Evolutionary conservation across 2,329 filamentous ascomycete species (phyloP), one percentile per base, ranked within the genome.

Genomic region (Diaporthe sp.): DNA sequence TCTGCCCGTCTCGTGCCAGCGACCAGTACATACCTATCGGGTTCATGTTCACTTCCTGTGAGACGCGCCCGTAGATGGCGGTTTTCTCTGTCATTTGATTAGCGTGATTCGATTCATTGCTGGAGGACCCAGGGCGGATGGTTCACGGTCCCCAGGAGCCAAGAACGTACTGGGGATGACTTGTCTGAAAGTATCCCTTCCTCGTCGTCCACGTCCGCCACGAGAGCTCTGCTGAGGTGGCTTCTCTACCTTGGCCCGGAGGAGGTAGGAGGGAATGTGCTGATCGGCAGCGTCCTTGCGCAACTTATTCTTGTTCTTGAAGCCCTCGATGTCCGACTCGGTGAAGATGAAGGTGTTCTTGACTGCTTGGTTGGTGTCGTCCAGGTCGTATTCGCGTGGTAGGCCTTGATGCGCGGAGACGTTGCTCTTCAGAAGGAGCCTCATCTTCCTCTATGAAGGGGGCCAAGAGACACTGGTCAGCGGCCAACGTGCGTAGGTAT

Each of bases 331-430:
- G 81, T 98, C 95, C 83, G 98, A 95, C 85, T 99, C 97, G 55
- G 94, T 95, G 82, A 99, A 99, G 74, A 98, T 88, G 82, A 94
- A 98, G 28, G 95, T 97, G 84, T 98, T 98, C 81, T 91, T 91
- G 47, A 96, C 91, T n/a, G 82, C 85, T 57, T 87, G 83, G 55
- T 91, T 90, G 34, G 90, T 92, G 63, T 95, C 88, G 63, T 95
- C 92, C 75, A 98, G 86, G 79, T 95, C 91, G 85, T 98, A 99
- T 81, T 98, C 95, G 81, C 95, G 95, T 15, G 96, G 95, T n/a
- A 98, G 88, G 7, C 89, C 86, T 79, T 93, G 90, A 82, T 98
- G 95, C 77, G 92, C 88, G 10, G 90, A 87, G 70, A 93, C 87
- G 71, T 92, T 88, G 31, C 88, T 88, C 80, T 89, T 87, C 58